These are phyloP conservation scores for Cylindrotheca closterium DNA, from an alignment of 108 stramenopile species.

Conservation along the genomic window DNA sequence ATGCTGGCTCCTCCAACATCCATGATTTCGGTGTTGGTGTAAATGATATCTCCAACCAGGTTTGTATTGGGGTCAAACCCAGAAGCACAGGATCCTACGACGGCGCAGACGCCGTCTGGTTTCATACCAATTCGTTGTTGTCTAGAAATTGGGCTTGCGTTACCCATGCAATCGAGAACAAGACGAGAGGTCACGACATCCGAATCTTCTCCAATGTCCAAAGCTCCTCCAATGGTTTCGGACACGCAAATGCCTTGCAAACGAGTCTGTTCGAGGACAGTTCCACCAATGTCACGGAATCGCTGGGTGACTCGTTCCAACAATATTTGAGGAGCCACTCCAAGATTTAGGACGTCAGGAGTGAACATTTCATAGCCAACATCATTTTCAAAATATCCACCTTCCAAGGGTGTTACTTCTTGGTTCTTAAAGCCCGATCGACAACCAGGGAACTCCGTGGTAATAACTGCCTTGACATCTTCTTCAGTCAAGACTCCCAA, in stretches of 20 bases:
- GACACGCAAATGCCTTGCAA: constrained; percentile 72
- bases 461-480: constrained; percentile 75
- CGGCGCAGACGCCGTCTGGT: constrained; percentile 89
- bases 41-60: constrained; percentile 87
- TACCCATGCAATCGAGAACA: constrained; percentile 94
- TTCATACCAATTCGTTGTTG: constrained; percentile 82
- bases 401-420: constrained; percentile 66
- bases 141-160: constrained; percentile 83
- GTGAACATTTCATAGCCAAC: constrained; percentile 76
- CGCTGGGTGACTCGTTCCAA: constrained; percentile 56
- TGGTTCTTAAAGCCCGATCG: constrained; percentile 74
- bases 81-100: constrained; percentile 85
- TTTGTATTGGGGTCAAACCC: constrained; percentile 83
- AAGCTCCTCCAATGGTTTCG: constrained; percentile 64
- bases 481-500: constrained; percentile 74
- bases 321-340: constrained; percentile 64
- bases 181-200: constrained; percentile 76
- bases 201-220: constrained; percentile 64
- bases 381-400: constrained; percentile 75
- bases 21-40: constrained; percentile 79
- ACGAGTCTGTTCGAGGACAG: constrained; percentile 56
- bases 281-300: constrained; percentile 60
- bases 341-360: constrained; percentile 78
- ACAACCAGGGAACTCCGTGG: constrained; percentile 79
- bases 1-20: constrained; percentile 45